These are phyloP conservation scores for Colletotrichum limetticola DNA, from an alignment of 2,329 filamentous ascomycete species.

Conservation along the genomic window DNA sequence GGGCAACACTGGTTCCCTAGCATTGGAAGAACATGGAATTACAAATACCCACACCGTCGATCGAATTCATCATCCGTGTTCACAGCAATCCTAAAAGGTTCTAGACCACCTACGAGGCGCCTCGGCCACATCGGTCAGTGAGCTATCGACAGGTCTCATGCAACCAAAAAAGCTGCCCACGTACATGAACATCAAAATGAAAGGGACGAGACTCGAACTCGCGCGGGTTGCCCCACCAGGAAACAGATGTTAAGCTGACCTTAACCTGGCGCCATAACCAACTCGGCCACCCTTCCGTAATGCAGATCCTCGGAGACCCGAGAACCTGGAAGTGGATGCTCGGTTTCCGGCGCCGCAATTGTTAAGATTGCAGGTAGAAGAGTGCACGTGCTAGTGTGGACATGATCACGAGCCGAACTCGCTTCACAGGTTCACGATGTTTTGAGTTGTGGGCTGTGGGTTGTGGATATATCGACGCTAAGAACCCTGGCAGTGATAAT, in stretches of 20 bases:
- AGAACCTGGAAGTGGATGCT: background rate
- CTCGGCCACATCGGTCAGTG: too few species aligned
- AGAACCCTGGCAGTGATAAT: background rate
- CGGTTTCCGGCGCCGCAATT: background rate
- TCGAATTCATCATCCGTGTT: too few species aligned
- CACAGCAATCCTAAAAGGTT: background rate
- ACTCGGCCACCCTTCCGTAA: conserved; percentile 3
- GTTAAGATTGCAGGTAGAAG: background rate
- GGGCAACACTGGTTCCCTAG: background rate
- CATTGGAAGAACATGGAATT: background rate
- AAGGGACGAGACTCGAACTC: conserved; percentile 13
- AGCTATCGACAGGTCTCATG: background rate
- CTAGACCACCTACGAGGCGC: background rate
- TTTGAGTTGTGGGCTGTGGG: background rate
- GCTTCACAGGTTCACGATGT: background rate
- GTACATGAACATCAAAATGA: background rate
- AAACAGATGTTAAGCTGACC: conserved; percentile 10
- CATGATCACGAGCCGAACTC: background rate
- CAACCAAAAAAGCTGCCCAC: background rate
- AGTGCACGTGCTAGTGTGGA: background rate
- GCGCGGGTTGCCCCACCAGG: conserved; percentile 11
- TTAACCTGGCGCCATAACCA: conserved; percentile 16
- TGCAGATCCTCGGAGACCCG: background rate
- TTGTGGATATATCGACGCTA: background rate
- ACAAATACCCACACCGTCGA: too few species aligned